Evolutionary conservation across 345 rosid species (phyloP), one percentile per base, ranked within the genome.

Genomic region (Populus simonii): DNA sequence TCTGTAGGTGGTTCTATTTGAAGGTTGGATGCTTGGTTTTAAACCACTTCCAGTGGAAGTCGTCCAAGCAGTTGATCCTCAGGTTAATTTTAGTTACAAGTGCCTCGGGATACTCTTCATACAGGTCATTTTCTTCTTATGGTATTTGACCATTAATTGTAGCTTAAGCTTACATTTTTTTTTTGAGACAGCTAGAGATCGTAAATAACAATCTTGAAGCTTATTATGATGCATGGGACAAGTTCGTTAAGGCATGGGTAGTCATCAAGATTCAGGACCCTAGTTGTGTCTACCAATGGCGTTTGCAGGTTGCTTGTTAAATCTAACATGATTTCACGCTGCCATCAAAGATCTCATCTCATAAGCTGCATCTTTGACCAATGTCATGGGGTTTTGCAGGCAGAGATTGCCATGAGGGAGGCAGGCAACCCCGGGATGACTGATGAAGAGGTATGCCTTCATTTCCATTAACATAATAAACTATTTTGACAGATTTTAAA

Each of bases 11-110:
- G 81, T 94, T 78, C 86, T 96, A 61, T 96, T 89, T 62, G 99
- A 96, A 84, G 99, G 98, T 51, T 96, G 99, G 99, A 94, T 96
- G 98, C 98, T 91, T 66, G 98, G 99, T 65, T 96, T 96, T 81
- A 94, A 88, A 73, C 97, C 98, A 12, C 78, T 87, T 82, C 91
- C 97, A 0, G 27, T 61, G 10, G 92, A 91, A 72, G 87, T 66
- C 57, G 92, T 91, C 74, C 83, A 74, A 86, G 90, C 92, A 36
- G 91, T 96, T 72, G 97, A 94, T 82, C 93, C 93, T 9, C 99
- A 93, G 97, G 99, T 96, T 73, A 65, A 74, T 22, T 13, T 67
- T 59, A 62, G 62, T 29, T 68, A n/a, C 8, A 43, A 68, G 23
- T 29, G 15, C 25, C 33, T 55, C 41, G 4, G 51, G 9, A 31